phyloP scores from a whole-genome alignment of 208 protist species.

The Acanthamoeba sp. region DNA sequence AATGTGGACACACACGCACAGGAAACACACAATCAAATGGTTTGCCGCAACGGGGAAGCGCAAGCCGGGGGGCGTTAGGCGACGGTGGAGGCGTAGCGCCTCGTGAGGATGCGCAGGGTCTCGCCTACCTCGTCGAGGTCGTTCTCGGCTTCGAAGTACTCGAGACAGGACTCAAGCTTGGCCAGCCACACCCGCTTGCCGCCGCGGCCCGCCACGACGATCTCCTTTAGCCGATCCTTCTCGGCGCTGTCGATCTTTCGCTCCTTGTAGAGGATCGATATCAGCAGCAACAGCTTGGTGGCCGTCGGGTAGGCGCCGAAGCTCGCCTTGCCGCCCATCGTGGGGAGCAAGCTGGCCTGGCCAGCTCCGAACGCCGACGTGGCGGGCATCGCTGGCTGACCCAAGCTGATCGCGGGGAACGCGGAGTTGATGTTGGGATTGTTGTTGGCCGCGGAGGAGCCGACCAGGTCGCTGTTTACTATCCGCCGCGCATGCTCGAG shows the following conservation, averaged over 20 bases:
- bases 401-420: too few species aligned
- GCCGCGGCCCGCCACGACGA: neutral
- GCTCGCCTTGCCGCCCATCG: neutral
- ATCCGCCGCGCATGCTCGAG: neutral
- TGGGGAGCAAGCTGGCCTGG: too few species aligned
- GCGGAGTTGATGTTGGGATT: neutral
- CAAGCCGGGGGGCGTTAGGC: too few species aligned
- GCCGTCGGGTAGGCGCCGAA: neutral
- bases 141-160: conserved; percentile 63
- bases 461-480: neutral
- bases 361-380: too few species aligned
- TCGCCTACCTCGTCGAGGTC: conserved; percentile 68
- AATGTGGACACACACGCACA: too few species aligned
- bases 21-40: too few species aligned
- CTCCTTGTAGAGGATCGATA: neutral
- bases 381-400: too few species aligned
- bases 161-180: conserved; percentile 63
- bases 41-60: too few species aligned
- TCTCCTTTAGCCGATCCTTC: conserved; percentile 38
- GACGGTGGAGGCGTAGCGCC: neutral
- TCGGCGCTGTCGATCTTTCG: neutral
- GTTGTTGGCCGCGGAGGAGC: neutral
- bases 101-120: neutral
- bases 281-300: conserved; percentile 27
- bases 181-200: neutral